phyloP scores from a whole-genome alignment of 2,329 filamentous ascomycete species.

The Periconia digitata region DNA sequence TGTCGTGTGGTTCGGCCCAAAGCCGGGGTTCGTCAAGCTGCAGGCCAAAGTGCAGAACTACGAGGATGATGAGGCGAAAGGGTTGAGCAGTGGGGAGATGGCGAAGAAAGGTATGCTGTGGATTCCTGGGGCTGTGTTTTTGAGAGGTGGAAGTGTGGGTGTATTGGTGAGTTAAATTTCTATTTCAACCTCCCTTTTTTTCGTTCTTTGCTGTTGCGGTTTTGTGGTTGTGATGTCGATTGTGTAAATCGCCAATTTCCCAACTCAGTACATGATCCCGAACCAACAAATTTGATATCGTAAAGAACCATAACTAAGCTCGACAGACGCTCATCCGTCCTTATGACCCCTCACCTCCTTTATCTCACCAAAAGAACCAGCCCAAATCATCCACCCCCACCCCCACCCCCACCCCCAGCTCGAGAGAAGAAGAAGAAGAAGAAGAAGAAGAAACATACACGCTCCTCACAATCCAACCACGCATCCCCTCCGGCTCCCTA shows the following conservation, averaged over 20 bases:
- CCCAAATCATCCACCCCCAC: background rate
- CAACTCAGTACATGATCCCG: too few relatives aligned
- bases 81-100: slow-evolving; percentile 1
- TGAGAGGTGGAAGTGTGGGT: slow-evolving; percentile 60
- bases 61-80: slow-evolving; percentile 30
- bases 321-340: background rate
- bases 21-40: slow-evolving; percentile 60
- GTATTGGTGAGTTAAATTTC: slow-evolving; percentile 50
- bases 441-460: slow-evolving; percentile 34
- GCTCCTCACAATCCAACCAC: slow-evolving; percentile 59
- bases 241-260: too few relatives aligned
- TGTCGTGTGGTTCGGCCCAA: slow-evolving; percentile 53
- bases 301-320: too few relatives aligned
- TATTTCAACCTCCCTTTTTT: background rate
- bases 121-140: slow-evolving; percentile 59
- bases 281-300: too few relatives aligned
- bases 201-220: too few relatives aligned
- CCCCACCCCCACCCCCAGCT: background rate
- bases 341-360: background rate
- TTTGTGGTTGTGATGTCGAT: too few relatives aligned
- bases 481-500: slow-evolving; percentile 58
- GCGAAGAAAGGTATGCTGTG: slow-evolving; percentile 37
- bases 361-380: background rate
- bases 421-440: background rate
- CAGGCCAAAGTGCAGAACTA: slow-evolving; percentile 57